Base-by-base conservation (phyloP, 495 filamentous ascomycete genomes). In the Filosporella fistucella region DNA sequence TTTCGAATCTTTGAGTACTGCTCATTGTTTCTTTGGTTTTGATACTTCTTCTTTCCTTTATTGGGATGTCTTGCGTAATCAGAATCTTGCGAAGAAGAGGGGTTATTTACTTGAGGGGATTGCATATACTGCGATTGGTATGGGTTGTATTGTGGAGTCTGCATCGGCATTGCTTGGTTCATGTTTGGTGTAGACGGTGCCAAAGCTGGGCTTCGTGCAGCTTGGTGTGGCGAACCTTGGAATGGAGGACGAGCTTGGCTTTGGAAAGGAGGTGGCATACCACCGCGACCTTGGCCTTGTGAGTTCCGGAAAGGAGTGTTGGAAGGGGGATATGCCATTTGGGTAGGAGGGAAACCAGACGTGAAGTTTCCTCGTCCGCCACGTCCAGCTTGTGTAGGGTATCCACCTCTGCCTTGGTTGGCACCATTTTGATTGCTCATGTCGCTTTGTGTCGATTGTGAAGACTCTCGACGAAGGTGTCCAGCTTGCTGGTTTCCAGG, bases 401-500 rank as follows among this genome's bases (percentile, higher is more conserved):
- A 59, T 48, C 56, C 56, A 55, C 77, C 77, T 45, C 78, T 80
- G 42, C 72, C 71, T n/a, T 44, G 49, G 67, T 75, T 57, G 62
- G 78, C 54, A 45, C 74, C 74, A 64, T 77, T 59, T 49, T 57
- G 54, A 71, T 80, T 82, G 62, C 76, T 76, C 69, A 84, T 79
- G 42, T 94, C 88, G 64, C 81, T 83, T 59, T 89, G 85, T 37
- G 80, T 74, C 11, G 86, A 89, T 63, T 88, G 84, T 4, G 87
- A 84, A 14, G 89, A 95, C 58, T 90, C 85, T 55, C 87, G 82
- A 40, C 90, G 83, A 42, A 86, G 70, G 61, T 96, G 90, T 56
- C 75, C 78, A 26, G 77, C 67, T 57, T 87, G 85, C 48, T 49
- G 48, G 25, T 51, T 59, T 40, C 49, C 49, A 51, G 86, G 72